Base-by-base conservation (phyloP, 768 basidiomycete species). In the Boletellus ananas region DNA sequence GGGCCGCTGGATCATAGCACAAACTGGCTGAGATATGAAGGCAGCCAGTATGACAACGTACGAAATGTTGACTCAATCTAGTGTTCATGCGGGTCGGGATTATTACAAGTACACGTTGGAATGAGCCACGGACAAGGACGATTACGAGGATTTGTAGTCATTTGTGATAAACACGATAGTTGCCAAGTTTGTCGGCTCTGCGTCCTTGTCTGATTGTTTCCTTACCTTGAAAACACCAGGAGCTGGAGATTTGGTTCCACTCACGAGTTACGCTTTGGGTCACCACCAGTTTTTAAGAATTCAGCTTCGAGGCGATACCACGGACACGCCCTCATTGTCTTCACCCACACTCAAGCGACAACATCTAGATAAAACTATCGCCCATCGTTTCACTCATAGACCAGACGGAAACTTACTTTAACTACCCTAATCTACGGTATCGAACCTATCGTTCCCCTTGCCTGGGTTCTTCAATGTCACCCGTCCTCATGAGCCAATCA, bases 21-120 rank as follows among this genome's bases (percentile, higher is more conserved):
- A 34, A 99, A 99, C 65, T 95, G 94, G 84, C 71, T 99, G 55
- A 63, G 65, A 37, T 98, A 95, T 62, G 77, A 81, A 60, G 68
- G 74, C 34, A 90, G 88, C 61, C 79, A 80, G 70, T 94, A 85
- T 63, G 85, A 88, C 37, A 94, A 94, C 65, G 70, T 94, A 74
- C 75, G 75, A 61, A 78, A 78, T 13, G 85, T n/a, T n/a, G n/a
- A 88, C 34, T 88, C 89, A 9, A 58, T 70, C 45, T 68, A 68
- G 57, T 29, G 44, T n/a, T 25, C 27, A 39, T 47, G 18, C 29
- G 29, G 2, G 8, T 29, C 29, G 29, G 12, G 12, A 29, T 11
- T 46, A 27, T 37, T 34, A 7, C 21, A 53, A 41, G 40, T 27
- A 12, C 23, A 18, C 17, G 39, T 25, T 38, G 2, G 33, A 27